Evolutionary conservation across 116 monocot species (phyloP).

Genomic region (Iris pallida): DNA sequence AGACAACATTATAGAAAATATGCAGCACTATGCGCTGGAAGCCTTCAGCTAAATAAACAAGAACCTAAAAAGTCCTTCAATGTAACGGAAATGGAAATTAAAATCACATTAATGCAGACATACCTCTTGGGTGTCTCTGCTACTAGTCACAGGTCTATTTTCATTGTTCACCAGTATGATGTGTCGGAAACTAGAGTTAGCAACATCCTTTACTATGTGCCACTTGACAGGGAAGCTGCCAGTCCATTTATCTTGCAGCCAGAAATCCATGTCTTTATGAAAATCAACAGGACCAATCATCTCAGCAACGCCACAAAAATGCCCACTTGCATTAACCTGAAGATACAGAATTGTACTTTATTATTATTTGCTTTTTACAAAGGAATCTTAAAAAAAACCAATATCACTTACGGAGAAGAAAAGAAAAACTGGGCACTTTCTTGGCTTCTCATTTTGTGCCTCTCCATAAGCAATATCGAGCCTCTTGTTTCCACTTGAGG

Average conservation of each 20-base stretch:
- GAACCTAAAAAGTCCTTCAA: not conserved
- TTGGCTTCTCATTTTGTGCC: conserved; percentile 20
- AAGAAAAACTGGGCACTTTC: conserved; percentile 40
- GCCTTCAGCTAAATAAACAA: too few relatives aligned
- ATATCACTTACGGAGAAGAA: conserved; percentile 45
- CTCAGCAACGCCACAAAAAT: conserved; percentile 51
- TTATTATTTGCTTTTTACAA: not conserved
- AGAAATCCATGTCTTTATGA: conserved; percentile 46
- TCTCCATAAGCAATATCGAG: conserved; percentile 39
- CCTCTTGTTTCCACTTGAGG: conserved; percentile 39
- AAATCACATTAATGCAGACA: not conserved
- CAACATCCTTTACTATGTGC: conserved; percentile 43
- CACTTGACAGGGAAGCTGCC: conserved; percentile 47
- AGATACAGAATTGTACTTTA: not conserved
- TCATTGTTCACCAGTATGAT: conserved; percentile 50
- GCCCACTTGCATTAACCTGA: conserved; percentile 53
- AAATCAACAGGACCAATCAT: conserved; percentile 51
- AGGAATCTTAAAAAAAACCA: not conserved
- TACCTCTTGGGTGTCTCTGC: conserved; percentile 59
- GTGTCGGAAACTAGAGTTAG: conserved; percentile 38
- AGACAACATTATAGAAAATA: too few relatives aligned
- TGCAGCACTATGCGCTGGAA: too few relatives aligned
- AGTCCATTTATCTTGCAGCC: conserved; percentile 57
- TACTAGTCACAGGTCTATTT: conserved; percentile 43
- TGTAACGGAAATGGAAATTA: not conserved